phyloP scores from a whole-genome alignment of 495 filamentous ascomycete species.

The Neohortaea acidophila region DNA sequence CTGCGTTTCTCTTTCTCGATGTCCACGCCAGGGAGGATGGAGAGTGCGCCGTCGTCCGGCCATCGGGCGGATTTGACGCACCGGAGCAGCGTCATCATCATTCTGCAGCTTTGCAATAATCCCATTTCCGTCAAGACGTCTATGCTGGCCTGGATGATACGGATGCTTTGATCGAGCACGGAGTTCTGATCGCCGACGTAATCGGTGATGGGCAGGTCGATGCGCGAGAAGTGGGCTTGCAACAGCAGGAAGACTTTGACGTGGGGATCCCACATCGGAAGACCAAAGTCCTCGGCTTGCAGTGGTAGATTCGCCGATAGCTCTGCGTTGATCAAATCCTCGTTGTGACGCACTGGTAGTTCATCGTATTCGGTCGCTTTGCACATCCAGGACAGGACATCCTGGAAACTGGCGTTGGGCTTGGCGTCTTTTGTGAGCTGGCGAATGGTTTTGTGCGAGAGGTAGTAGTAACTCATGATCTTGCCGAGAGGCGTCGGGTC shows the following conservation, averaged over 20 bases:
- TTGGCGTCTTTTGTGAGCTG: conserved; percentile 64
- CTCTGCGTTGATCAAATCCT: conserved; percentile 93
- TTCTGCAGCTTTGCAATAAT: conserved; percentile 51
- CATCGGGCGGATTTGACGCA: conserved; percentile 84
- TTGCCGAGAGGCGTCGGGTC: conserved; percentile 82
- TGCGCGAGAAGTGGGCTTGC: conserved; percentile 86
- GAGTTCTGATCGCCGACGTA: conserved; percentile 89
- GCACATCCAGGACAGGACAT: conserved; percentile 84
- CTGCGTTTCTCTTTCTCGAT: conserved; percentile 29
- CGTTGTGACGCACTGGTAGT: conserved; percentile 95
- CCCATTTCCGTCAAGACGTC: conserved; percentile 90
- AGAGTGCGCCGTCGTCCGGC: conserved; percentile 65
- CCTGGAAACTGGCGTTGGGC: conserved; percentile 60
- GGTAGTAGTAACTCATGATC: conserved; percentile 99
- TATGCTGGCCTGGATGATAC: conserved; percentile 83
- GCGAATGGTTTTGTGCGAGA: conserved; percentile 89
- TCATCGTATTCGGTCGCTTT: conserved; percentile 92
- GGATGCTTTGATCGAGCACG: conserved; percentile 78
- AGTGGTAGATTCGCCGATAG: conserved; percentile 66
- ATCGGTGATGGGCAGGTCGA: conserved; percentile 86
- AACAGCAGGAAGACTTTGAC: conserved; percentile 91
- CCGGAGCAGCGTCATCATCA: conserved; percentile 76
- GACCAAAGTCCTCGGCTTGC: conserved; percentile 48
- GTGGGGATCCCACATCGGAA: conserved; percentile 97
- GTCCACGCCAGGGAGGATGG: conserved; percentile 68